These are phyloP conservation scores for Porodaedalea pini DNA, from an alignment of 1,284 basidiomycete genomes.

Conservation along the genomic window DNA sequence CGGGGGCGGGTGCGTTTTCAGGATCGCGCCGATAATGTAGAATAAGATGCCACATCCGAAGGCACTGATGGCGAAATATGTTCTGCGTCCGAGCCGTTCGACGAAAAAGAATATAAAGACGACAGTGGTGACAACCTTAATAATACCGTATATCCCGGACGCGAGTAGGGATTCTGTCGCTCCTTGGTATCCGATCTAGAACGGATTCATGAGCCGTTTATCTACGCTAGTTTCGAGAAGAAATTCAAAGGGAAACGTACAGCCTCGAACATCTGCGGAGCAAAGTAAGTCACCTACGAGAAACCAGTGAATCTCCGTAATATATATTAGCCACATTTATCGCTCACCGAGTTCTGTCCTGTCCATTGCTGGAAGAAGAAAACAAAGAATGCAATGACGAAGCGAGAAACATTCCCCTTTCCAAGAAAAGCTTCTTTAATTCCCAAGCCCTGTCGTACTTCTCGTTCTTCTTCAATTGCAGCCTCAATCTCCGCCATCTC, in stretches of 20 bases:
- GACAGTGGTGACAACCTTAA: constrained; percentile 69
- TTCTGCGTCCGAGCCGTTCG: constrained; percentile 51
- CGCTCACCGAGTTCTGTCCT: constrained; percentile 57
- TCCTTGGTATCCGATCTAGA: constrained; percentile 59
- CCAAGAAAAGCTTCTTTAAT: constrained; percentile 66
- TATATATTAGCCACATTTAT: not conserved
- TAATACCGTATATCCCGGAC: constrained; percentile 78
- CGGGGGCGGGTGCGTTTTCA: constrained; percentile 68
- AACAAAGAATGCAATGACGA: constrained; percentile 63
- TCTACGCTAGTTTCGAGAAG: constrained; percentile 23
- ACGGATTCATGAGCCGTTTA: not conserved
- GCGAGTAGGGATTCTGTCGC: constrained; percentile 65
- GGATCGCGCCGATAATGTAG: constrained; percentile 68
- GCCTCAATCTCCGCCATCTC: constrained; percentile 65
- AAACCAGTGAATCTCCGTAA: not conserved
- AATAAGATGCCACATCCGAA: constrained; percentile 56
- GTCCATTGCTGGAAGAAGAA: constrained; percentile 64
- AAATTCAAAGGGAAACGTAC: constrained; percentile 44
- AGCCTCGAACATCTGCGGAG: constrained; percentile 68
- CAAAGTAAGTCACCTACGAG: constrained; percentile 51
- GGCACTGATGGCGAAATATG: constrained; percentile 62
- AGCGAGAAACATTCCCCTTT: constrained; percentile 69
- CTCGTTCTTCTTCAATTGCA: constrained; percentile 60
- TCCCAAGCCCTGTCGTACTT: constrained; percentile 52
- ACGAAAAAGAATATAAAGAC: constrained; percentile 59